These are phyloP conservation scores for Claviceps sp. DNA, from an alignment of 2,329 filamentous ascomycete genomes.

Conservation along the genomic window DNA sequence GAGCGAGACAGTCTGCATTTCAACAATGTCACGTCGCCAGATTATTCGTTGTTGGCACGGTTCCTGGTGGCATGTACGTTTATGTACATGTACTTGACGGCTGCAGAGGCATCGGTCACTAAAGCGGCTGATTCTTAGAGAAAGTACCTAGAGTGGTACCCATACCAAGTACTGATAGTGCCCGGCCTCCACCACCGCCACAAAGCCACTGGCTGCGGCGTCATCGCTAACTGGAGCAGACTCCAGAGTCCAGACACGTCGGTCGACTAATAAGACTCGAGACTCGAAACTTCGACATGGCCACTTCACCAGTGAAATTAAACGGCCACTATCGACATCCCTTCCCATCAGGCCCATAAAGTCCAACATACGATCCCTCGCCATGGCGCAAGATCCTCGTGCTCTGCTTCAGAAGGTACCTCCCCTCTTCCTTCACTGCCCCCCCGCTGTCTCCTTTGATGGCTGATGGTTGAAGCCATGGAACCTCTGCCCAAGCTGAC, in stretches of 20 bases:
- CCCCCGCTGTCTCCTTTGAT: constrained; percentile 1
- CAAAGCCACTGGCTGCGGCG: not conserved
- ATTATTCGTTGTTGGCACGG: too few relatives aligned
- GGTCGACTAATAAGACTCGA: too few relatives aligned
- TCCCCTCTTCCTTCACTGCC: constrained; percentile 12
- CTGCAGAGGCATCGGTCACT: too few relatives aligned
- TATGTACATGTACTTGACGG: too few relatives aligned
- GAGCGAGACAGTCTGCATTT: not conserved
- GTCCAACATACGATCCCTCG: constrained; percentile 4
- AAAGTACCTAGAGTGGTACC: too few relatives aligned
- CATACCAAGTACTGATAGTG: not conserved
- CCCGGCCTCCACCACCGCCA: not conserved
- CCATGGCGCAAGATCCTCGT: constrained; percentile 65
- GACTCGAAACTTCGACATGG: too few relatives aligned
- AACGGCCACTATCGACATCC: not conserved
- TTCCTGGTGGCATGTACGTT: too few relatives aligned
- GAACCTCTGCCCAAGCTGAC: constrained; percentile 1
- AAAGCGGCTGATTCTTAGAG: too few relatives aligned
- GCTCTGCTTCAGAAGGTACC: constrained; percentile 64
- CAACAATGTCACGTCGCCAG: too few relatives aligned
- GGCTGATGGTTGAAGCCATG: not conserved
- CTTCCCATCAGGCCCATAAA: constrained; percentile 1
- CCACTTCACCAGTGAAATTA: too few relatives aligned
- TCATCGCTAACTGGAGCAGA: not conserved
- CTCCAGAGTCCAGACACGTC: not conserved